Evolutionary conservation across 164 flowering plant genomes (phyloP), one percentile per base, ranked within the genome.

Genomic region (Vitis amurensis): DNA sequence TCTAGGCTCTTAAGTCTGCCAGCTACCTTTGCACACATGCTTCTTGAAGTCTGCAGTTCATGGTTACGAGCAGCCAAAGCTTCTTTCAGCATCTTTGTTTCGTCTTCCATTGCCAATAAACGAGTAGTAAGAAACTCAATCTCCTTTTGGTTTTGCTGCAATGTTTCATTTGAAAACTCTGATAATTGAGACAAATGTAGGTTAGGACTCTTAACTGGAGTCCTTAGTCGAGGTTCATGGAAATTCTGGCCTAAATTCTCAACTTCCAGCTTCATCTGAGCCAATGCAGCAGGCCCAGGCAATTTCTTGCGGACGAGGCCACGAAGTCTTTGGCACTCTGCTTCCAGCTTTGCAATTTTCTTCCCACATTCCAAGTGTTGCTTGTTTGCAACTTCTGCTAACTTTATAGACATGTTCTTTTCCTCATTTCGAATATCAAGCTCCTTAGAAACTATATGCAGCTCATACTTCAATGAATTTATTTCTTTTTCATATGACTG

Each of bases 271-370:
- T 63, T 63, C 66, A 63, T 63, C 16, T 63, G 66, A 19, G 66
- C 66, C 13, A 63, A 51, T 48, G 66, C 66, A 27, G 66, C 66
- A 63, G 66, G 66, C 53, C 49, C 68, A 9, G 67, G 59, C 30
- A 67, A 16, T 50, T 62, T 67, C 56, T 71, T 71, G 14, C 64
- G 74, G 6, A 64, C 71, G 16, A 73, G n/a, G 55, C 66, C 48
- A 37, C 48, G 68, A 53, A 73, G 19, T 61, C 70, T 73, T 58
- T 50, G 71, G 37, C 50, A 60, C 66, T 73, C 75, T 13, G 75
- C 75, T 67, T 73, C 75, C 51, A 73, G 67, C 67, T 67, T 73
- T 30, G 67, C 71, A 37, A 73, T 55, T 52, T 73, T 73, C 61
- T 66, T 72, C 50, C 27, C 61, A 55, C 70, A 61, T 29, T 66